Conservation (phyloP, 306 rosid species). For the Fagus crenata region DNA sequence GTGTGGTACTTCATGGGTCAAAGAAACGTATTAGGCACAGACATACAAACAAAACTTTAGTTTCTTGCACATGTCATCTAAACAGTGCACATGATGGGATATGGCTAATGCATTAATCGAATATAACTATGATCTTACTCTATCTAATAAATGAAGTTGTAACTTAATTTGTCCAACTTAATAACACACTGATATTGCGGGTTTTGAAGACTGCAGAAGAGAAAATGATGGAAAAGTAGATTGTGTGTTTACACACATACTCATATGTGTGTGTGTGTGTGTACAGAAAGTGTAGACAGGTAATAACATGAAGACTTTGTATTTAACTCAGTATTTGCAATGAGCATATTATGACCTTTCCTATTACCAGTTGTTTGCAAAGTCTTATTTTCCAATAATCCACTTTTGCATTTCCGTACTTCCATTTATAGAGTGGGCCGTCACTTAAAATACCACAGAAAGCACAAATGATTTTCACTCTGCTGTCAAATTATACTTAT, state of each 20-base stretch:
- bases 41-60: too few relatives aligned
- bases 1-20: background rate
- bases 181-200: background rate
- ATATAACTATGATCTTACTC: background rate
- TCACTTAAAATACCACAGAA: background rate
- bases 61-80: background rate
- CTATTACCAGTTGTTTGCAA: background rate
- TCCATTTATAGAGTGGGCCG: background rate
- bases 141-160: background rate
- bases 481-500: conserved; percentile 2
- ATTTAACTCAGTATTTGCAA: background rate
- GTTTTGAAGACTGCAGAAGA: background rate
- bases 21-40: too few relatives aligned
- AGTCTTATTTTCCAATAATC: background rate
- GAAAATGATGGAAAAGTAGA: background rate
- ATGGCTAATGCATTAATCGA: background rate
- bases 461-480: conserved; percentile 10
- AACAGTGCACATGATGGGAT: background rate
- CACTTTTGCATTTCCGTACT: background rate
- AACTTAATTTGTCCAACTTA: background rate
- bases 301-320: background rate
- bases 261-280: background rate
- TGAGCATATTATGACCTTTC: background rate
- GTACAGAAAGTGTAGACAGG: background rate
- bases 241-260: background rate